Base-by-base conservation (phyloP, 2,329 filamentous ascomycete genomes). In the Fusarium sp. region DNA sequence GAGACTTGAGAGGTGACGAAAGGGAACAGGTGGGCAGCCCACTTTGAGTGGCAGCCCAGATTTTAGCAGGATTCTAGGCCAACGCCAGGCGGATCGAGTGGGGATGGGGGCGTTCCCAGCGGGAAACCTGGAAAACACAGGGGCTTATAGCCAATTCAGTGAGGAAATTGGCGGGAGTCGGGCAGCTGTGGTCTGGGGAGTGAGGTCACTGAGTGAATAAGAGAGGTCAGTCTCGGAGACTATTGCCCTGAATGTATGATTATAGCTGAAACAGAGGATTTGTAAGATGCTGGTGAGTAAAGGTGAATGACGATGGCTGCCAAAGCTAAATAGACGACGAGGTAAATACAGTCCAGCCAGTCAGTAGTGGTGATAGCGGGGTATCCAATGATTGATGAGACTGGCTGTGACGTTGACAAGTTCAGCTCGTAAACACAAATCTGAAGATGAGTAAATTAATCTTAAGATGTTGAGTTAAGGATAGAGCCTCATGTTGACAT, bases 31-130 rank as follows among this genome's bases (percentile, higher is more conserved):
- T 74, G 71, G 73, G 68, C 62, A 75, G 64, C 67, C 70, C 70
- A 73, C 70, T 73, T 73, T 60, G 54, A 71, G 52, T 73, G 70
- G 70, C 66, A 73, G 70, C 65, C 65, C 65, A 68, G 65, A 71
- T 68, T 71, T 73, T 60, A 73, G 70, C 70, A 73, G 70, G 70
- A 73, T 73, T 73, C 70, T 71, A 71, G 66, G 70, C 70, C 70
- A 73, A 69, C 70, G 70, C 70, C 70, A 73, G 70, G 70, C 62
- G 62, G 63, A 70, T 62, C 45, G 62, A 41, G 70, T 71, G 70
- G 70, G 52, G 70, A 73, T 64, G 54, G 55, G 58, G 70, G 70
- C 62, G 57, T 72, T 73, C 54, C 57, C 57, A 71, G 70, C 36
- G 70, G 53, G 70, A 73, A 73, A 73, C 70, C 70, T 73, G 70